Base-by-base conservation (phyloP, 352 stramenopile genomes). In the Globisporangium sylvaticum region DNA sequence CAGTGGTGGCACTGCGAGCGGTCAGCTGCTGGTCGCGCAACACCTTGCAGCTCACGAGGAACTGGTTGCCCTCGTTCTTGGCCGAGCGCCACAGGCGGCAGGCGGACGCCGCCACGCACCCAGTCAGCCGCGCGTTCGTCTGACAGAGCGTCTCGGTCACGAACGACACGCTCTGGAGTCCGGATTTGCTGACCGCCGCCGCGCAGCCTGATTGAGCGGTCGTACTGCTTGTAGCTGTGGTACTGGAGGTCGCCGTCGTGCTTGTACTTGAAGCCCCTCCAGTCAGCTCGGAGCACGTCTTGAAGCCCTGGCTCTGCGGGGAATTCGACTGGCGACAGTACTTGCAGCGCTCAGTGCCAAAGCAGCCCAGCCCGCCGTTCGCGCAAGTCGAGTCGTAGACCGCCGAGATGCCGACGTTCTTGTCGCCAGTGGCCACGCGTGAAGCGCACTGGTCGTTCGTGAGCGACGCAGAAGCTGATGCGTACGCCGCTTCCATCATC, bases 21-120 rank as follows among this genome's bases (percentile, higher is more conserved):
- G 6, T 10, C 39, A 46, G 15, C 14, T 46, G 39, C 12, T 50
- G 29, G 34, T 72, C 58, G 64, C 72, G 65, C 22, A 91, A 52
- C 29, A 88, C 77, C 59, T 78, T 73, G 68, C 82, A 92, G 61
- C 73, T 83, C 24, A 81, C 34, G 56, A 92, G 71, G 52, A 75
- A 81, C 72, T 83, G 75, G 57, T 90, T 90, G 29, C 34, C 65
- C 63, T 86, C 75, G 66, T 79, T 87, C 71, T 92, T 91, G 58
- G n/a, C 61, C 14, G 76, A 73, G 31, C 76, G 73, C 52, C 84
- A 92, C 9, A 92, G 54, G 37, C 74, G 82, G 55, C 84, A 91
- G 15, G 61, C 73, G 18, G 84, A 83, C 7, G 65, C 61, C 27
- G 67, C 58, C 7, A 80, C 76, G 60, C 81, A 91, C 18, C 84